These are phyloP conservation scores for Geotrichum europaeum DNA, from an alignment of 1,139 yeast species.

Conservation along the genomic window DNA sequence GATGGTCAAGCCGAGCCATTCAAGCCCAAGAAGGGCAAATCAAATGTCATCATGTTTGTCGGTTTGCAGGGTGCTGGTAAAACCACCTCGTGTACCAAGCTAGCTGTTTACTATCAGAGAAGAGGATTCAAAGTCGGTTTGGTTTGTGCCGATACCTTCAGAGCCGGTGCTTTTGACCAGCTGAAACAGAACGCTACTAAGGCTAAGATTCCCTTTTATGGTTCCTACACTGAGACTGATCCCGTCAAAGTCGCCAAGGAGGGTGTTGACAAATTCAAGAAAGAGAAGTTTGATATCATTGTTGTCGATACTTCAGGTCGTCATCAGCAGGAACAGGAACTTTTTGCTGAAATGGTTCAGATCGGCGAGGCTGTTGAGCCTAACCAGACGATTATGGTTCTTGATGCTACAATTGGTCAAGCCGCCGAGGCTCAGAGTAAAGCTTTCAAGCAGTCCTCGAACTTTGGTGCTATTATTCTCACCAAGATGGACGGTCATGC, in stretches of 20 bases:
- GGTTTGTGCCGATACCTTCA: constrained; percentile 97
- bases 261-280: constrained; percentile 88
- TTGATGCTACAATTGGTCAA: constrained; percentile 97
- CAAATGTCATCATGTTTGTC: constrained; percentile 87
- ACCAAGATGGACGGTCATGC: constrained; percentile 99
- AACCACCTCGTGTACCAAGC: constrained; percentile 93
- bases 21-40: constrained; percentile 75
- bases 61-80: constrained; percentile 99
- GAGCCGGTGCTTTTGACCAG: constrained; percentile 99
- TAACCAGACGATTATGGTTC: constrained; percentile 92
- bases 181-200: constrained; percentile 94
- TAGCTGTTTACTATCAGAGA: constrained; percentile 90
- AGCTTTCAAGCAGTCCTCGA: constrained; percentile 88
- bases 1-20: constrained; percentile 60
- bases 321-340: constrained; percentile 89
- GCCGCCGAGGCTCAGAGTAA: constrained; percentile 94
- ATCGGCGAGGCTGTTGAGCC: constrained; percentile 83
- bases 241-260: constrained; percentile 88
- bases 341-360: constrained; percentile 92
- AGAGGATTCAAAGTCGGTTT: constrained; percentile 92
- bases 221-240: constrained; percentile 92
- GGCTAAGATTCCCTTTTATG: constrained; percentile 90
- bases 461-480: constrained; percentile 90
- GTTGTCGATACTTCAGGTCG: constrained; percentile 98
- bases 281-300: constrained; percentile 85